Conservation (phyloP, 2,329 filamentous ascomycete genomes). For the Aspergillus neoniger region DNA sequence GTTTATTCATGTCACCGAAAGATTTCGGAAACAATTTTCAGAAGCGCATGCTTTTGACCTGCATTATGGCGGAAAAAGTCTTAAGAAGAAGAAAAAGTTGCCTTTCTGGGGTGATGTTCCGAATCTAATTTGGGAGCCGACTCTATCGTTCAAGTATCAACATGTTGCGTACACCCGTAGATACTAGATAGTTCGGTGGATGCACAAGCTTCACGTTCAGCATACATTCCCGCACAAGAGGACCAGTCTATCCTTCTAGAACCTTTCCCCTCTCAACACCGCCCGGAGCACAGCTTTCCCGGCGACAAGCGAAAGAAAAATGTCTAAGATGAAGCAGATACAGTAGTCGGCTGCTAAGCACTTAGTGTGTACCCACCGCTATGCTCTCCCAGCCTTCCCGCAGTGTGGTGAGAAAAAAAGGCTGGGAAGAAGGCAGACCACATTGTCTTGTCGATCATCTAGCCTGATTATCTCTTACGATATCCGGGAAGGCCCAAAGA, state of each 20-base stretch:
- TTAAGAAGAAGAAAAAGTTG: neutral
- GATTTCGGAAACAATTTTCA: neutral
- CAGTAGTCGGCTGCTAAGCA: neutral
- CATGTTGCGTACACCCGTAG: too few species aligned
- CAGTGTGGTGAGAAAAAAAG: neutral
- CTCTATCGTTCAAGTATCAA: neutral
- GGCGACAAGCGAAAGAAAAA: neutral
- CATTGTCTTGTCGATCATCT: conserved; percentile 6
- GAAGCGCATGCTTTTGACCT: neutral
- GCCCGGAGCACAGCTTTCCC: neutral
- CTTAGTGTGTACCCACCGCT: neutral
- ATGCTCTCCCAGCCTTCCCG: neutral
- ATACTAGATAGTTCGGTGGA: neutral
- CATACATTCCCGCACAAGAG: neutral
- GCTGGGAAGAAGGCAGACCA: conserved; percentile 5
- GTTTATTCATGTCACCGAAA: neutral
- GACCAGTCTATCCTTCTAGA: neutral
- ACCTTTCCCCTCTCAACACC: neutral
- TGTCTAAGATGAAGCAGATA: neutral
- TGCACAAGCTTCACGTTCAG: neutral
- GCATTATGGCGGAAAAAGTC: neutral
- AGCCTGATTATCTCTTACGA: neutral
- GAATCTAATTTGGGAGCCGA: neutral
- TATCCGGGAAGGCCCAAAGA: neutral
- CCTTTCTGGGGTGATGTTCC: neutral